A percentile compares a stretch with the other conserved stretches of the same genome.
These are phyloP conservation scores for Austroboletus niveus DNA, from an alignment of 1,284 basidiomycete species.

Conservation along the genomic window DNA sequence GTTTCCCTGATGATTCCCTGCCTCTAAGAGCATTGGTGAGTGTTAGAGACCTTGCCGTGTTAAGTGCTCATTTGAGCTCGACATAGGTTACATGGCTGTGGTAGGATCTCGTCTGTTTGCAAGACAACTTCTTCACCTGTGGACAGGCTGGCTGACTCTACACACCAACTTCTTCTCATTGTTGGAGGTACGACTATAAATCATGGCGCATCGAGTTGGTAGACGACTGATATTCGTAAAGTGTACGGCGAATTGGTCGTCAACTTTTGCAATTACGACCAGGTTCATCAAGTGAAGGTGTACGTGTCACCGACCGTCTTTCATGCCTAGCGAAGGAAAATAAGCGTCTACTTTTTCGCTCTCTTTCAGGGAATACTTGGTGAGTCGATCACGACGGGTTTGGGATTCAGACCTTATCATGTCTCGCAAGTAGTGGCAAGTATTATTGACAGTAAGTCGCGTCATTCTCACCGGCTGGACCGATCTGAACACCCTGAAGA, in stretches of 20 bases:
- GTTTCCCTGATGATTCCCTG: slow-evolving; percentile 10
- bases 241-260: slow-evolving; percentile 18
- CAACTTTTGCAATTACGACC: slow-evolving; percentile 15
- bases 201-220: background rate
- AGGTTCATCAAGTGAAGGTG: slow-evolving; percentile 11
- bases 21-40: slow-evolving; percentile 16
- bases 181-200: slow-evolving; percentile 16
- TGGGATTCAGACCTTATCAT: background rate
- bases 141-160: slow-evolving; percentile 15
- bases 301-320: slow-evolving; percentile 4
- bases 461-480: background rate
- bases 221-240: slow-evolving; percentile 1
- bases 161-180: slow-evolving; percentile 20
- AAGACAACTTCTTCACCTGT: background rate
- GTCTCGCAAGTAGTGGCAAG: slow-evolving; percentile 15
- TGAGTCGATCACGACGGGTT: slow-evolving; percentile 3
- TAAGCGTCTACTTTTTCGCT: background rate
- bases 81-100: slow-evolving; percentile 20
- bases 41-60: background rate
- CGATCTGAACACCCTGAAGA: slow-evolving; percentile 1
- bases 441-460: slow-evolving; percentile 16
- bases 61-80: background rate
- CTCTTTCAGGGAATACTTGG: slow-evolving; percentile 15
- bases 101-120: slow-evolving; percentile 1
- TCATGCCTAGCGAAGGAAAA: background rate